These are phyloP conservation scores for Adansonia madagascariensis DNA, from an alignment of 441 rosid species.

Conservation along the genomic window DNA sequence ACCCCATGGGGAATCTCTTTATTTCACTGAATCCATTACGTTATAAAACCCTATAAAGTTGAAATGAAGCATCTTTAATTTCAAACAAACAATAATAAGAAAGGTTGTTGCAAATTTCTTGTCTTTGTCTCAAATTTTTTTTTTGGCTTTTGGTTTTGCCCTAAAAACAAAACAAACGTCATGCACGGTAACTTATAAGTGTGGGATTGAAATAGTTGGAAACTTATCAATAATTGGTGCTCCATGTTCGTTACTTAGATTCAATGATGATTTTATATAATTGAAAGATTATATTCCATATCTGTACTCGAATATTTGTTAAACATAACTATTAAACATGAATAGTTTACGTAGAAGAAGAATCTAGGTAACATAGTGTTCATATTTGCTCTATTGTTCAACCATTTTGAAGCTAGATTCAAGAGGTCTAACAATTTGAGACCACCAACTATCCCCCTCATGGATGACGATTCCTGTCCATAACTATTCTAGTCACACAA, in stretches of 20 bases:
- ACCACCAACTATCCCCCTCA: too few species aligned
- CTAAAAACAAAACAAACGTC: background rate
- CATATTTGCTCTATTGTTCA: background rate
- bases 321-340: too few species aligned
- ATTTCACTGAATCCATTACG: background rate
- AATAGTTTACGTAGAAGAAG: too few species aligned
- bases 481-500: too few species aligned
- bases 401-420: too few species aligned
- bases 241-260: too few species aligned
- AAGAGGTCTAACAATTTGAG: too few species aligned
- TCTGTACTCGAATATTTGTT: too few species aligned
- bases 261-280: too few species aligned
- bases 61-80: background rate
- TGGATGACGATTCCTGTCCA: too few species aligned
- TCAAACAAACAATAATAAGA: background rate
- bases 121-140: background rate
- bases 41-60: background rate
- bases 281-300: too few species aligned
- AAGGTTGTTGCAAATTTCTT: background rate
- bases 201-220: background rate
- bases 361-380: too few species aligned
- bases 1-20: background rate
- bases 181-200: slow-evolving; percentile 22
- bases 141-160: background rate
- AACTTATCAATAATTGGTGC: slow-evolving; percentile 1